Conservation (phyloP, 1,284 basidiomycete species). For the Trametes polyzona region DNA sequence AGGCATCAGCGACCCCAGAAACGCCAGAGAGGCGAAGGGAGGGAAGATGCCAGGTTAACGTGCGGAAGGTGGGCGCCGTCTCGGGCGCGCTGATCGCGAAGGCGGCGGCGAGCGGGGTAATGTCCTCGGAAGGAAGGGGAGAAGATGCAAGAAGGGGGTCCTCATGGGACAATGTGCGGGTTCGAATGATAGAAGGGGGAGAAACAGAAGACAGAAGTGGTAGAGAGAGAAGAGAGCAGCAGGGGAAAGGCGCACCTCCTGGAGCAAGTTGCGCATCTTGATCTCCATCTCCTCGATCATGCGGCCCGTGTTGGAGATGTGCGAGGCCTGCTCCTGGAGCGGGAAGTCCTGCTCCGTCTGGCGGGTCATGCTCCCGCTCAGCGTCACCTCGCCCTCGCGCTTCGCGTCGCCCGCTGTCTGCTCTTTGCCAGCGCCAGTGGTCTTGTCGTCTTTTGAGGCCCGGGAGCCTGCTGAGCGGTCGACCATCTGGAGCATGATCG, state of each 20-base stretch:
- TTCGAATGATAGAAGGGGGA: no score
- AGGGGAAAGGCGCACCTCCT: slow-evolving; percentile 59
- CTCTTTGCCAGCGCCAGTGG: slow-evolving; percentile 35
- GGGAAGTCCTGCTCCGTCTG: slow-evolving; percentile 90
- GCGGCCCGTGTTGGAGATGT: slow-evolving; percentile 90
- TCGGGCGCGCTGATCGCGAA: neutral
- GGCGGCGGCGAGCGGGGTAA: neutral
- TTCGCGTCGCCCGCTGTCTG: slow-evolving; percentile 47
- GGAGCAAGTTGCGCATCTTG: slow-evolving; percentile 95
- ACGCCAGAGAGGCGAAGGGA: slow-evolving; percentile 1
- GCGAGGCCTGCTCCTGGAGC: slow-evolving; percentile 77
- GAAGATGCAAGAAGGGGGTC: neutral
- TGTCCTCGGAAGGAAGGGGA: neutral
- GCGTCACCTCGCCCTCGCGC: slow-evolving; percentile 74
- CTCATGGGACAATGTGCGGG: no score
- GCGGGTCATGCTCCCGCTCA: slow-evolving; percentile 97
- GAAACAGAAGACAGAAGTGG: no score
- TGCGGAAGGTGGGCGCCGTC: neutral
- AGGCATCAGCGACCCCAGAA: slow-evolving; percentile 3
- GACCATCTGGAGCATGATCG: slow-evolving; percentile 94
- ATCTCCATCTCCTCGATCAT: slow-evolving; percentile 99
- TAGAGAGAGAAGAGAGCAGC: neutral
- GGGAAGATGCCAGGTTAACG: neutral
- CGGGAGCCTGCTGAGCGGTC: slow-evolving; percentile 48
- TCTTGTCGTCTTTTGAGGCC: slow-evolving; percentile 42